These are phyloP conservation scores for Exophiala dermatitidis DNA, from an alignment of 2,329 filamentous ascomycete genomes.

Conservation along the genomic window DNA sequence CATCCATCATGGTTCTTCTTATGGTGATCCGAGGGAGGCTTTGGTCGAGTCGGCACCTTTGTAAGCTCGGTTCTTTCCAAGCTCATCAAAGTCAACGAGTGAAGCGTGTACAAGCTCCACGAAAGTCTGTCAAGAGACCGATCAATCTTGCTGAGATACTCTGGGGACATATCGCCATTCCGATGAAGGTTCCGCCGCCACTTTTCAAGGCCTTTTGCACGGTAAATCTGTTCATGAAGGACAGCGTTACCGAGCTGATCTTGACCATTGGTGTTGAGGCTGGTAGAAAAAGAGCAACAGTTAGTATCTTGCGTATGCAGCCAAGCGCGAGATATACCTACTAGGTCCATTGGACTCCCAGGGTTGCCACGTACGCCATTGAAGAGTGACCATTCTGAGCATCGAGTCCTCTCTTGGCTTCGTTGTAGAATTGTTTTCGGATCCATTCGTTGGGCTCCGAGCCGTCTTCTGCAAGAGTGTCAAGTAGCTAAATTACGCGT, in stretches of 20 bases:
- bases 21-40: conserved; percentile 17
- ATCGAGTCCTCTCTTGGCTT: conserved; percentile 31
- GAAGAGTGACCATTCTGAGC: conserved; percentile 30
- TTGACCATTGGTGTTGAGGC: conserved; percentile 31
- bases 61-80: conserved; percentile 24
- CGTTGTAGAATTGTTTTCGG: conserved; percentile 31
- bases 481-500: conserved; percentile 24
- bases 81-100: conserved; percentile 11
- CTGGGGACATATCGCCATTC: conserved; percentile 1
- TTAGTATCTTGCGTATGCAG: not conserved
- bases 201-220: conserved; percentile 29
- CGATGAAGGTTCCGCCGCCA: conserved; percentile 23
- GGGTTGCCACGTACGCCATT: conserved; percentile 30
- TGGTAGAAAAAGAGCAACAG: conserved; percentile 8
- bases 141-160: conserved; percentile 5
- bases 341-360: conserved; percentile 29
- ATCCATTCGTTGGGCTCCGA: conserved; percentile 26
- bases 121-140: conserved; percentile 4
- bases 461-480: conserved; percentile 27
- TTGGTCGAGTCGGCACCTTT: conserved; percentile 11
- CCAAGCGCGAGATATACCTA: conserved; percentile 15
- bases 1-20: conserved; percentile 23
- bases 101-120: conserved; percentile 16
- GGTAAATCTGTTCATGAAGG: conserved; percentile 14
- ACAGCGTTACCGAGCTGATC: conserved; percentile 24